Base-by-base conservation (phyloP, 306 rosid genomes). In the Trifolium dubium region DNA sequence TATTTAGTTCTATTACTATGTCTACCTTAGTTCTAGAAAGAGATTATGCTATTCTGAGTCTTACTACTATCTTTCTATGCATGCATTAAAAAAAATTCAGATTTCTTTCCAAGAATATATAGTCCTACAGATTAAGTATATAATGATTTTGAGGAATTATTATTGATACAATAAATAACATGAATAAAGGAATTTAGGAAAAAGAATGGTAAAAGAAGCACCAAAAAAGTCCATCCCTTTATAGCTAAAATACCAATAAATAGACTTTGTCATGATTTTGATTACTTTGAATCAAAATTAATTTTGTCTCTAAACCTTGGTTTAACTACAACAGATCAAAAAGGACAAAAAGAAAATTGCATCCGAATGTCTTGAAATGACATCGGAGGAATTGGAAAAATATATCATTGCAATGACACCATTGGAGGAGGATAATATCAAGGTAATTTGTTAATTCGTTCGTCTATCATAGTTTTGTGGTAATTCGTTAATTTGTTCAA, bases 181-280 rank as follows among this genome's bases (percentile, higher is more conserved):
- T 14, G 35, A 5, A 63, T 51, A 5, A 54, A 79, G 55, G 34
- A 32, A 18, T 14, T 40, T n/a, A 41, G 35, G 4, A 19, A 46
- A 67, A 64, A 28, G 68, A 79, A 50, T 54, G 70, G 77, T 44
- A 15, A 58, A 43, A 30, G 32, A 41, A 47, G 34, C 30, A 64
- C 50, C 19, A 31, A 39, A 15, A 19, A 35, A 6, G 40, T 6
- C 9, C 40, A 35, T 6, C 40, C 8, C 40, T 41, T 72, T 29
- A 17, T 67, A 28, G 43, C 44, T 10, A 43, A 30, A 4, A 17
- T 0, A 49, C 69, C 50, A 60, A 60, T 18, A 73, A 23, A 8
- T 43, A 13, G 23, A 11, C 28, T 37, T 28, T 10, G 49, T 59
- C 32, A 43, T 39, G 14, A 46, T 6, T 30, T 29, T 72, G 67